phyloP scores from a whole-genome alignment of 148 eudicot genomes.

The Chenopodium suecicum region DNA sequence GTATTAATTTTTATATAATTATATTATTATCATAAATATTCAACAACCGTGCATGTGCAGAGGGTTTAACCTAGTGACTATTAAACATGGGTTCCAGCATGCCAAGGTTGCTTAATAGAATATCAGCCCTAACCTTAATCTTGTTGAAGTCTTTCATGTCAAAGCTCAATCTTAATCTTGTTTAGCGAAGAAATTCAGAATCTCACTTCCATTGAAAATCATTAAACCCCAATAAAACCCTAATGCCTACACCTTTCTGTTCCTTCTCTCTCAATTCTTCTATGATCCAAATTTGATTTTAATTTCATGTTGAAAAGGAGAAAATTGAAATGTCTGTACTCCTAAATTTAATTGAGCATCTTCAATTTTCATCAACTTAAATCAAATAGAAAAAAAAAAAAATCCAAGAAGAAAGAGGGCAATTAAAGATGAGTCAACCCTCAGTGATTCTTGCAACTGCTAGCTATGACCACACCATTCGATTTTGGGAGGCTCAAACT shows the following conservation, averaged over 20 bases:
- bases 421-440: constrained; percentile 60
- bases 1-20: no score
- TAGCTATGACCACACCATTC: constrained; percentile 92
- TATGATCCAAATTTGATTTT: constrained; percentile 19
- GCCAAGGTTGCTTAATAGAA: no score
- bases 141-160: no score
- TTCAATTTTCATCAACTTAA: constrained; percentile 5
- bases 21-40: no score
- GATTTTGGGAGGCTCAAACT: constrained; percentile 93
- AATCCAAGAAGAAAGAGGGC: not conserved
- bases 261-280: not conserved
- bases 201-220: not conserved
- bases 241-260: not conserved
- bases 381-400: not conserved
- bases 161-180: no score
- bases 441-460: constrained; percentile 73
- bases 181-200: no score
- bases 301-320: not conserved
- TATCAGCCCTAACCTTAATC: no score
- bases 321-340: not conserved
- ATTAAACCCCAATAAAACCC: constrained; percentile 26
- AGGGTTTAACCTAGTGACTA: no score
- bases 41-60: no score
- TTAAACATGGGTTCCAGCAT: no score
- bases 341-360: not conserved